phyloP scores from a whole-genome alignment of 352 stramenopile species.

The Phytophthora pisi region DNA sequence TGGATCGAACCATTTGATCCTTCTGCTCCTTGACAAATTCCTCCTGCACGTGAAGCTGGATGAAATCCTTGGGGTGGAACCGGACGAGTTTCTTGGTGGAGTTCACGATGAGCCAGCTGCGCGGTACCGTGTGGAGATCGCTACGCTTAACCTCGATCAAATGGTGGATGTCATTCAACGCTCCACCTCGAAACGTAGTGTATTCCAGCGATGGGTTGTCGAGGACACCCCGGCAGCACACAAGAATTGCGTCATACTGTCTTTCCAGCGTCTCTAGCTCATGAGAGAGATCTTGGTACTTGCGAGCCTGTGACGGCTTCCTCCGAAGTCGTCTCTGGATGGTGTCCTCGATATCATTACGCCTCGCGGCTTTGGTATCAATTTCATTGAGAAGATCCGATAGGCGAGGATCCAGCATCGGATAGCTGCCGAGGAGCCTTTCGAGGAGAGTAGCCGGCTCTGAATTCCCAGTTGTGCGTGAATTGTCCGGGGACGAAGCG shows the following conservation, averaged over 20 bases:
- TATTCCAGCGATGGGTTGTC: conserved; percentile 30
- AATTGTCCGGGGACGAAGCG: not conserved
- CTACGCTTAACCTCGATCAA: conserved; percentile 36
- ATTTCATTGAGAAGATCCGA: conserved; percentile 24
- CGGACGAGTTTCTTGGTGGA: conserved; percentile 52
- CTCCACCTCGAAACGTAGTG: conserved; percentile 32
- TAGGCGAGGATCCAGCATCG: conserved; percentile 16
- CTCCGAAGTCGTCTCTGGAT: conserved; percentile 28
- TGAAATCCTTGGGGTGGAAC: conserved; percentile 45
- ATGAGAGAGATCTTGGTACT: conserved; percentile 24
- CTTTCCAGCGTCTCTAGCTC: conserved; percentile 28
- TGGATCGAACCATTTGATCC: conserved; percentile 31
- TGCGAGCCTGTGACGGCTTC: conserved; percentile 10
- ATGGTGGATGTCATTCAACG: conserved; percentile 34
- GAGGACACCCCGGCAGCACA: conserved; percentile 19
- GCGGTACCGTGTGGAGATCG: conserved; percentile 33
- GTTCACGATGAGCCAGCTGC: conserved; percentile 52
- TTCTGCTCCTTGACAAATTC: conserved; percentile 43
- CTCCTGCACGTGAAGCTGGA: conserved; percentile 42
- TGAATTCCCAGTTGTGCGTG: not conserved
- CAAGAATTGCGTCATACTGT: conserved; percentile 25
- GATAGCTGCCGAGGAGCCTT: conserved; percentile 26
- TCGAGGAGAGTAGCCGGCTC: conserved; percentile 11
- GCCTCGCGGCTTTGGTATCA: conserved; percentile 23
- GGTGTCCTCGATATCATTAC: conserved; percentile 32